Percentiles rank a stretch among this genome's conserved stretches.
Conservation (phyloP, 2,329 filamentous ascomycete species). For the Sarocladium oryzae region DNA sequence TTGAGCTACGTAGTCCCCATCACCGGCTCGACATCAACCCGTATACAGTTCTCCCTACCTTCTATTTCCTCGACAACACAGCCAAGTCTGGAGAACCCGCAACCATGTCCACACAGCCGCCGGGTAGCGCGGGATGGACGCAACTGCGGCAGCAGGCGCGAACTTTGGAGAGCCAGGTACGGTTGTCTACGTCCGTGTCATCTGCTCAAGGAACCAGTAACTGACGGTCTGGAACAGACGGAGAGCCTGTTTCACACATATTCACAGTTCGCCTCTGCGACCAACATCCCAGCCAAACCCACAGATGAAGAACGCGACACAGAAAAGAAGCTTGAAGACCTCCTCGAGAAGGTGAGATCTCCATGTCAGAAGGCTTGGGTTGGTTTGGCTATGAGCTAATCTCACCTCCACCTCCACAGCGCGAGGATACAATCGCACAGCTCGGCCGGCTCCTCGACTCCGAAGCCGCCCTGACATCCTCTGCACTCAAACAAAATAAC, state of each 20-base stretch:
- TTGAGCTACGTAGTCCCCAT: not conserved
- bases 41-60: too few species aligned
- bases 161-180: constrained; percentile 84
- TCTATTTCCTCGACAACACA: too few species aligned
- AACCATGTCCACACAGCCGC: constrained; percentile 23
- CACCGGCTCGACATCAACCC: not conserved
- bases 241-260: constrained; percentile 79
- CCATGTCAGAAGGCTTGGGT: not conserved
- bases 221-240: constrained; percentile 48
- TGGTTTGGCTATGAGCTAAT: not conserved
- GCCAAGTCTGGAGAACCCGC: too few species aligned
- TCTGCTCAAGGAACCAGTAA: not conserved
- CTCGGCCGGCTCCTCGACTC: constrained; percentile 87
- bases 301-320: constrained; percentile 76
- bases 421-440: constrained; percentile 74
- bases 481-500: constrained; percentile 95
- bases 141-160: constrained; percentile 91
- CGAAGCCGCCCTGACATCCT: constrained; percentile 78
- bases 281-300: constrained; percentile 74
- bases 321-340: constrained; percentile 75
- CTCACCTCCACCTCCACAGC: constrained; percentile 44
- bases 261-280: constrained; percentile 79
- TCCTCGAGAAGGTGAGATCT: constrained; percentile 66
- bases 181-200: not conserved
- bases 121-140: constrained; percentile 69